Conservation (phyloP, 495 filamentous ascomycete genomes). For the Penicillium daleae region DNA sequence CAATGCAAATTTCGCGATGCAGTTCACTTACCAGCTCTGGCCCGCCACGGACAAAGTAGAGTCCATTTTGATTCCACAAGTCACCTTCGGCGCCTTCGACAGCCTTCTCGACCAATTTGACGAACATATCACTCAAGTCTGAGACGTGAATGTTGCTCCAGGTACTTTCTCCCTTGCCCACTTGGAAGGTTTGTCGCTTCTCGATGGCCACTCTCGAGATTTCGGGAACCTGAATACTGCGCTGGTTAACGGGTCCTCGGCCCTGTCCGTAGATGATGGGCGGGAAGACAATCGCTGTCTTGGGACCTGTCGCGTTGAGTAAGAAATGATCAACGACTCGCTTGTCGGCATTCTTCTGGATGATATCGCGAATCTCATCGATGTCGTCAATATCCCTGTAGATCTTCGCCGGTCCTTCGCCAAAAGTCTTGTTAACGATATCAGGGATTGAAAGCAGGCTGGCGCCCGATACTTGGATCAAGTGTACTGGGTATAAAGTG, state of each 20-base stretch:
- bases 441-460: slow-evolving; percentile 37
- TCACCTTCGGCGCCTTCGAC: slow-evolving; percentile 63
- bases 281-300: slow-evolving; percentile 69
- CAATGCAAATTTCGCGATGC: not conserved
- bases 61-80: slow-evolving; percentile 70
- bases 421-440: slow-evolving; percentile 27
- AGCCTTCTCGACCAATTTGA: slow-evolving; percentile 58
- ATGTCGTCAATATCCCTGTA: slow-evolving; percentile 32
- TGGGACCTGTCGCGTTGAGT: slow-evolving; percentile 44
- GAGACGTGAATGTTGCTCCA: slow-evolving; percentile 72
- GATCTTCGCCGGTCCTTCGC: slow-evolving; percentile 28
- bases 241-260: slow-evolving; percentile 64
- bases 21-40: slow-evolving; percentile 43
- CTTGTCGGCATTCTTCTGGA: slow-evolving; percentile 48
- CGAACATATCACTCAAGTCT: slow-evolving; percentile 65
- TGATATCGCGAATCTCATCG: slow-evolving; percentile 39
- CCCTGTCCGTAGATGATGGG: slow-evolving; percentile 73
- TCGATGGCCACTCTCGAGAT: slow-evolving; percentile 57
- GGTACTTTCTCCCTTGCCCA: slow-evolving; percentile 58
- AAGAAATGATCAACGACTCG: slow-evolving; percentile 57
- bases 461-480: slow-evolving; percentile 40
- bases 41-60: slow-evolving; percentile 68
- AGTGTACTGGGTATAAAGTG: slow-evolving; percentile 22
- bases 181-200: slow-evolving; percentile 57
- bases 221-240: slow-evolving; percentile 62